Conservation (phyloP, 2,329 filamentous ascomycete genomes). For the Metarhizium brunneum region DNA sequence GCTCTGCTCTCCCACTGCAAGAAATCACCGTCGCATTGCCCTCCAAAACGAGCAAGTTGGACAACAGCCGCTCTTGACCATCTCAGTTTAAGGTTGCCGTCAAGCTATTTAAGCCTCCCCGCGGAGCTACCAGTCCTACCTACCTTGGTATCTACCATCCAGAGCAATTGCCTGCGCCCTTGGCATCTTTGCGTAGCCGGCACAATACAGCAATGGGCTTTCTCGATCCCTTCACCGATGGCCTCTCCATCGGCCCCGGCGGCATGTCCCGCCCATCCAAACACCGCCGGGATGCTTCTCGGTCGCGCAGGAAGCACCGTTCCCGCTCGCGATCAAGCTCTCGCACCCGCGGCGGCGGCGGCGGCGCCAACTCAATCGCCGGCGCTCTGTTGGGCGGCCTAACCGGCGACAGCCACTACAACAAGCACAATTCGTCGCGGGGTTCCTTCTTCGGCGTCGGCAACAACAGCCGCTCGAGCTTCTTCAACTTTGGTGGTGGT, state of each 20-base stretch:
- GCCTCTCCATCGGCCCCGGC: slow-evolving; percentile 1
- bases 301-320: slow-evolving; percentile 23
- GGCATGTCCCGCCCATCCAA: slow-evolving; percentile 18
- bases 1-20: background rate
- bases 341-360: slow-evolving; percentile 21
- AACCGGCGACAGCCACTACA: slow-evolving; percentile 21
- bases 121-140: background rate
- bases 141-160: background rate
- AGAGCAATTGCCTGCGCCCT: background rate
- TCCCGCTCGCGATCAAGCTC: slow-evolving; percentile 30
- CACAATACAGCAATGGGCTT: slow-evolving; percentile 19
- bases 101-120: background rate
- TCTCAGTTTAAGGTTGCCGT: background rate
- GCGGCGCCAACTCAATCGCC: slow-evolving; percentile 21
- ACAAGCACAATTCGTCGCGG: slow-evolving; percentile 31
- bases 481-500: slow-evolving; percentile 31
- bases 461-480: slow-evolving; percentile 32
- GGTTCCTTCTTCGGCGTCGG: slow-evolving; percentile 39
- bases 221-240: slow-evolving; percentile 18
- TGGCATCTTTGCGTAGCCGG: background rate
- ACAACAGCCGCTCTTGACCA: background rate
- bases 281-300: slow-evolving; percentile 17
- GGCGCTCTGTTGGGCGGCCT: slow-evolving; percentile 23
- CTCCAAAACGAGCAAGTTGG: background rate
- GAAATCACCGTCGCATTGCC: background rate